Conservation (phyloP, 345 rosid genomes). For the Euphorbia lathyris region DNA sequence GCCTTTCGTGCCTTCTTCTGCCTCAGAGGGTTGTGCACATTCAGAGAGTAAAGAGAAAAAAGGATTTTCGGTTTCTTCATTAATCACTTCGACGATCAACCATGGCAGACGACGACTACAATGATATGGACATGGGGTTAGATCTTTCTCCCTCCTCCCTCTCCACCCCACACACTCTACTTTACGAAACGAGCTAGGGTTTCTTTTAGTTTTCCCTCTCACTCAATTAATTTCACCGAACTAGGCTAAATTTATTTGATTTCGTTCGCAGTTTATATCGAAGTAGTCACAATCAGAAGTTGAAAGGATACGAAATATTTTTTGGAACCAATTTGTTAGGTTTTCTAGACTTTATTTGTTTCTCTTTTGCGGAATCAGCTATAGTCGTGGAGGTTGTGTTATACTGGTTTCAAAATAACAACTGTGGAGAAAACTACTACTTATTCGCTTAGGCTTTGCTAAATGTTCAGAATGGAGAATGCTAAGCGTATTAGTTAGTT, state of each 20-base stretch:
- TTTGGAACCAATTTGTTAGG: background rate
- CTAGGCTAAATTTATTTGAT: background rate
- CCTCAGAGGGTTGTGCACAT: no score
- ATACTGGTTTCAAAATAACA: background rate
- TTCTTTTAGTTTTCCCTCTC: slow-evolving; percentile 1
- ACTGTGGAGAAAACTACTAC: no score
- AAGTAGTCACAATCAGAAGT: background rate
- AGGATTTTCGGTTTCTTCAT: no score
- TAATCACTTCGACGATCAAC: slow-evolving; percentile 4
- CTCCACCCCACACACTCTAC: background rate
- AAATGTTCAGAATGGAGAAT: background rate
- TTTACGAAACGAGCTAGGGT: slow-evolving; percentile 6
- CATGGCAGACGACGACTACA: slow-evolving; percentile 83
- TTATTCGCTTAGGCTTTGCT: background rate
- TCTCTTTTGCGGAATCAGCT: background rate
- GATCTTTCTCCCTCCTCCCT: background rate
- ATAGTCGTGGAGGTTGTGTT: background rate
- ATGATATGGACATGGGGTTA: slow-evolving; percentile 59
- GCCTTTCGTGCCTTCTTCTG: no score
- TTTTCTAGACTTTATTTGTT: background rate
- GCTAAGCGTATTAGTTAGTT: no score
- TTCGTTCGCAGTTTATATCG: background rate
- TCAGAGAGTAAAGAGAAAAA: no score
- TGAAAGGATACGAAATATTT: background rate
- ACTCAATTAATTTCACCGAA: background rate